These are phyloP conservation scores for Chiua virens DNA, from an alignment of 768 basidiomycete species.

Conservation along the genomic window DNA sequence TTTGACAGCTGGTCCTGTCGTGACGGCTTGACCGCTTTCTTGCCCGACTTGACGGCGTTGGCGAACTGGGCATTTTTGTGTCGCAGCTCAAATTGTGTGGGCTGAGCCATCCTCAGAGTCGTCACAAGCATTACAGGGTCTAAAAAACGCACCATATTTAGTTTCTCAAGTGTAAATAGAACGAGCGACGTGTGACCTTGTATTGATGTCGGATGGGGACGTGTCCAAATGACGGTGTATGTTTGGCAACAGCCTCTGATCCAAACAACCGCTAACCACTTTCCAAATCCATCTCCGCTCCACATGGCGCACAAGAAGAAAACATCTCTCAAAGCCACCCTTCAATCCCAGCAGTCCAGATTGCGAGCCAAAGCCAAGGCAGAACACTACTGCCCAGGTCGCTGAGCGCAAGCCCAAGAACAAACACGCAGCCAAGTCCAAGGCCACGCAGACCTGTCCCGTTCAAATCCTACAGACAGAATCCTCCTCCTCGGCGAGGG, in stretches of 20 bases:
- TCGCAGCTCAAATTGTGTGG: slow-evolving; percentile 81
- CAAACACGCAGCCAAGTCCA: slow-evolving; percentile 34
- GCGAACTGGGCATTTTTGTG: slow-evolving; percentile 82
- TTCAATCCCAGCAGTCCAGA: slow-evolving; percentile 69
- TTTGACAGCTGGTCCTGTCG: slow-evolving; percentile 70
- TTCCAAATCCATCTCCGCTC: too few relatives aligned
- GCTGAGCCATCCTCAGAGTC: slow-evolving; percentile 39
- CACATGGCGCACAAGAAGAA: slow-evolving; percentile 51
- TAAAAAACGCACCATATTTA: slow-evolving; percentile 33
- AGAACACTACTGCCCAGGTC: slow-evolving; percentile 43
- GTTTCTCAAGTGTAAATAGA: slow-evolving; percentile 3
- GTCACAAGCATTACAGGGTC: background rate
- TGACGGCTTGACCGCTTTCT: slow-evolving; percentile 72
- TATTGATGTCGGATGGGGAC: background rate
- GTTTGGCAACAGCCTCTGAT: slow-evolving; percentile 27
- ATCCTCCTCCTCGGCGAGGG: slow-evolving; percentile 90
- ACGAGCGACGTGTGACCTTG: slow-evolving; percentile 28
- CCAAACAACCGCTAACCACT: slow-evolving; percentile 29
- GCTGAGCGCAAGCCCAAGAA: slow-evolving; percentile 42
- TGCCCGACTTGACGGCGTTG: slow-evolving; percentile 67
- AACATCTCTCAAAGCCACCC: slow-evolving; percentile 57
- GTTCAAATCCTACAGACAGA: slow-evolving; percentile 59
- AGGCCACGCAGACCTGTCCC: slow-evolving; percentile 57
- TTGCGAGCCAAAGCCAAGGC: slow-evolving; percentile 64
- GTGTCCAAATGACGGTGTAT: slow-evolving; percentile 18